Base-by-base conservation (phyloP, 2,329 filamentous ascomycete species). In the Alternaria novae-zelandiae region DNA sequence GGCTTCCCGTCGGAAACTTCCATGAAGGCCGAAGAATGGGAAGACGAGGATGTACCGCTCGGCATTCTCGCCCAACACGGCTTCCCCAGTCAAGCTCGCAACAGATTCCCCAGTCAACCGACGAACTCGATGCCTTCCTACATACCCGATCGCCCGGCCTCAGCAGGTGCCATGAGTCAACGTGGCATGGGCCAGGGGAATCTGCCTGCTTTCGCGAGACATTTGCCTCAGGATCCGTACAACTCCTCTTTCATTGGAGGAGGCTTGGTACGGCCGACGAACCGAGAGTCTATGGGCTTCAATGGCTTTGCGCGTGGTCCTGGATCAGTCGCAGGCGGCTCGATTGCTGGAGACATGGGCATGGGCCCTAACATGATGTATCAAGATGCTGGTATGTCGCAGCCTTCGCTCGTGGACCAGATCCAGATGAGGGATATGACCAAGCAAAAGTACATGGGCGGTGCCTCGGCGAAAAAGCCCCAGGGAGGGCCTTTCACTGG, bases 41-140 rank as follows among this genome's bases (percentile, higher is more conserved):
- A 75, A 53, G 77, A 80, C 15, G 79, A 80, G 53, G 78, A 81
- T 50, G 70, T 80, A 23, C 79, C 79, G 26, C 66, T 81, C 11
- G 79, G 76, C n/a, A 78, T 81, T 41, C 73, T 81, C 20, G 70
- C 70, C 12, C 73, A 76, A 30, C 79, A 81, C 64, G 77, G 77
- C 28, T 80, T 80, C 54, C 78, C 78, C 9, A 76, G 66, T 58
- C 66, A 70, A 49, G 54, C 66, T 43, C 73, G 72, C 30, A 72
- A 69, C 63, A 70, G 67, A 32, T 57, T 67, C 3, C 77, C 77
- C 8, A 72, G 62, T 17, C 73, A 76, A 56, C 76, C 76, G 13
- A 45, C 70, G 8, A 76, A 78, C 44, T 69, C 73, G 5, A 72
- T 73, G 25, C 77, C 78, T 3, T 80, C 78, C 2, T 78, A 78